Conservation (phyloP, 192 early-diverging fungal species). For the Coemansia sp. region DNA sequence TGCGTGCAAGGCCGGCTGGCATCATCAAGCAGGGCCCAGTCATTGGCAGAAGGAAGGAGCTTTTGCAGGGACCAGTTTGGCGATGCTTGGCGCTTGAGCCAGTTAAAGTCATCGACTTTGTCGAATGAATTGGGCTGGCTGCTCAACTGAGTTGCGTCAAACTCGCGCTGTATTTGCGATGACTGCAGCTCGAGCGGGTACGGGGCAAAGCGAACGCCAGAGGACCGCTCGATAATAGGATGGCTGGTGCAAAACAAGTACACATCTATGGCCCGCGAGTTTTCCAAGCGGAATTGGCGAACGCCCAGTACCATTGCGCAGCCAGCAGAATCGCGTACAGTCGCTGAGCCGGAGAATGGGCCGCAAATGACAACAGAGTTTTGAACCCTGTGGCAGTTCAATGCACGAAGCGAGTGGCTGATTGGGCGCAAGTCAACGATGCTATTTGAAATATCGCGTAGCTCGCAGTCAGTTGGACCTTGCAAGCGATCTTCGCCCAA, state of each 20-base stretch:
- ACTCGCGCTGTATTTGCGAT: constrained; percentile 20
- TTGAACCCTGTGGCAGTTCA: constrained; percentile 71
- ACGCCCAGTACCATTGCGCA: constrained; percentile 66
- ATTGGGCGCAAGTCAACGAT: constrained; percentile 60
- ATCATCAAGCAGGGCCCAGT: constrained; percentile 5
- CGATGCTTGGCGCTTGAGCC: constrained; percentile 71
- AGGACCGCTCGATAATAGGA: constrained; percentile 84
- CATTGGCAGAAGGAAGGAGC: not conserved
- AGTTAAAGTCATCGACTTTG: constrained; percentile 87
- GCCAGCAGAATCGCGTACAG: constrained; percentile 61
- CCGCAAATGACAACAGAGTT: constrained; percentile 64
- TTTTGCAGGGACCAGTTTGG: constrained; percentile 63
- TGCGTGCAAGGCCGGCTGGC: not conserved
- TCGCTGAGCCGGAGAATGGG: constrained; percentile 65
- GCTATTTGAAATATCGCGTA: constrained; percentile 54
- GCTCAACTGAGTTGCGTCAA: not conserved
- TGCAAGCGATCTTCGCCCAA: not conserved
- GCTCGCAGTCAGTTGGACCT: constrained; percentile 28
- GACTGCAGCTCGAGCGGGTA: constrained; percentile 44
- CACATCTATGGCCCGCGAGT: constrained; percentile 58
- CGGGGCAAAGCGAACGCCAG: constrained; percentile 62
- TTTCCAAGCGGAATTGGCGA: constrained; percentile 86
- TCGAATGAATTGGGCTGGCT: constrained; percentile 50
- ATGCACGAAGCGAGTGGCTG: constrained; percentile 55
- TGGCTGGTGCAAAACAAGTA: constrained; percentile 68